Base-by-base conservation (phyloP, 192 early-diverging fungal genomes). In the Backusella circina region DNA sequence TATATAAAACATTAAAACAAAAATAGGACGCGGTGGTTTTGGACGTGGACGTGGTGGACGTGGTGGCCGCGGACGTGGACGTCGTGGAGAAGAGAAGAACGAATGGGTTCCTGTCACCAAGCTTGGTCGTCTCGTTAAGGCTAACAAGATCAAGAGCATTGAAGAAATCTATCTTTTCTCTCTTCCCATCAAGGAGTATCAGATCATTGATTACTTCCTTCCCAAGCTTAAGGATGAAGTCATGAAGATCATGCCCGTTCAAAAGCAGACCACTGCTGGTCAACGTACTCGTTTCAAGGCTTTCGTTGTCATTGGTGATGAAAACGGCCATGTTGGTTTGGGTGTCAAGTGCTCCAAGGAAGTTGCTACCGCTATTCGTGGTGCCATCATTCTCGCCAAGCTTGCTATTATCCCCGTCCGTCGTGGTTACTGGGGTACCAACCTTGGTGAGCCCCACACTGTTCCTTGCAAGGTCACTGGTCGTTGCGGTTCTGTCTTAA, bases 341-440 rank as follows among this genome's bases (percentile, higher is more conserved):
- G 97, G 97, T 85, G 97, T 99, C 88, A 99, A 99, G 93, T 99
- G 97, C 92, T 96, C 97, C 86, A 99, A 97, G 94, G 97, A 99
- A 88, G 97, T 99, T 64, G 97, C 97, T 84, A 95, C 94, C 74
- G 94, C 97, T 70, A 99, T 99, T 82, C 95, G 95, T 81, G 97
- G 97, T 84, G 97, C 95, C 86, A 97, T 99, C 82, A 95, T 97
- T 86, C 92, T 99, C 76, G 97, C 97, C 87, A 99, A 99, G 93
- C 91, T 99, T 79, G 94, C 93, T 91, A 90, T 97, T 79, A 93
- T 99, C 87, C 97, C 97, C 74, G 97, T 99, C 78, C 95, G 97
- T 84, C 96, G 95, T 86, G 97, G 97, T 82, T 97, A 96, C 93
- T 99, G 97, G 97, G 96, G 96, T 84, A 91, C 95, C 85, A 88